These are phyloP conservation scores for Globisporangium paroecandrum DNA, from an alignment of 352 stramenopile species.

Conservation along the genomic window DNA sequence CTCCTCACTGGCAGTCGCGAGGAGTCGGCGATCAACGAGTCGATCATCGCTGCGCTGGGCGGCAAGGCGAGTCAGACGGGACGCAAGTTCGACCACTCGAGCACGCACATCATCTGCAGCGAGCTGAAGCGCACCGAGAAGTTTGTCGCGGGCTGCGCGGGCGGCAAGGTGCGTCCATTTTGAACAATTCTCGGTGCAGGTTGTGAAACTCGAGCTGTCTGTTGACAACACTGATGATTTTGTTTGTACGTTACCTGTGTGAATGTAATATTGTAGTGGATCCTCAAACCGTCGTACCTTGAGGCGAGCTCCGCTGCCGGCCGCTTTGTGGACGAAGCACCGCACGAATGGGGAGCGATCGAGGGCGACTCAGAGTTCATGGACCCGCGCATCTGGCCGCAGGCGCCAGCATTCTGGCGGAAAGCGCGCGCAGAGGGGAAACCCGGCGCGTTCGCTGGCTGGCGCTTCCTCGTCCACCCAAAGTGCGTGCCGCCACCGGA, in stretches of 20 bases:
- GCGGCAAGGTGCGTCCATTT: constrained; percentile 60
- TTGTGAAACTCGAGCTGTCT: not conserved
- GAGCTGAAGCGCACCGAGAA: constrained; percentile 87
- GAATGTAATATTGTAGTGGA: constrained; percentile 48
- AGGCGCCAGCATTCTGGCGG: constrained; percentile 60
- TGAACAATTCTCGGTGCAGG: no score
- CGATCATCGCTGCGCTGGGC: constrained; percentile 66
- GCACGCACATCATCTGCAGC: constrained; percentile 86
- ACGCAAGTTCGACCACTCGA: constrained; percentile 61
- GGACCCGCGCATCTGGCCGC: constrained; percentile 73
- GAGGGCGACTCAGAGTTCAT: constrained; percentile 57
- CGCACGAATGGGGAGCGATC: constrained; percentile 68
- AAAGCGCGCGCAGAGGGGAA: constrained; percentile 40
- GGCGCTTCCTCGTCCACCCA: constrained; percentile 71
- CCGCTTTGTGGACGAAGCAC: constrained; percentile 68
- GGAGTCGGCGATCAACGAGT: constrained; percentile 69
- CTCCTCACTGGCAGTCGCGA: constrained; percentile 74
- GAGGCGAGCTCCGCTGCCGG: constrained; percentile 53
- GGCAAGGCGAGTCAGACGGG: constrained; percentile 60
- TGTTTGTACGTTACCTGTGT: constrained; percentile 9
- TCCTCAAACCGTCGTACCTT: constrained; percentile 82
- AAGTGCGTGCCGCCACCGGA: constrained; percentile 69
- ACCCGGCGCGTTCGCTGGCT: constrained; percentile 59
- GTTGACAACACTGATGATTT: not conserved
- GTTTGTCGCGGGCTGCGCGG: constrained; percentile 75